Base-by-base conservation (phyloP, 129 eudicot genomes). In the Arctium lappa region DNA sequence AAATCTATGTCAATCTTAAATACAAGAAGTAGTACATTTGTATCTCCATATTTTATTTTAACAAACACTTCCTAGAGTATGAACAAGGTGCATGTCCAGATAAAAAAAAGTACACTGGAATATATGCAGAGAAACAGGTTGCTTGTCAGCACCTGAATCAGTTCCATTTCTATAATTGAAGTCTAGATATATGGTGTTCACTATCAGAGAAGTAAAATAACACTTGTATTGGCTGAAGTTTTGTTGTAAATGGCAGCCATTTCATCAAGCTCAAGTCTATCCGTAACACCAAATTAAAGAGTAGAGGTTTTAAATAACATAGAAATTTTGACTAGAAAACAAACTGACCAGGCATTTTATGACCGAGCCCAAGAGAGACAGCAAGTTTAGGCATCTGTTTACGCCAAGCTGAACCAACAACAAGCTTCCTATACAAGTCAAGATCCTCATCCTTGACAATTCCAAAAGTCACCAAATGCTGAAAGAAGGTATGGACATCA, bases 361-460 rank as follows among this genome's bases (percentile, higher is more conserved):
- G 88, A 31, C 85, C 91, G 22, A 95, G 91, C 1, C 99, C 98
- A 75, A 95, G 91, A 3, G 99, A 90, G 76, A 95, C 83, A 38
- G 98, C 99, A 31, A 95, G 99, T 81, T 89, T 93, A 5, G 99
- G 99, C 99, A 95, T 95, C 89, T 95, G 99, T 75, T 95, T 95
- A 86, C 99, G 80, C 99, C 98, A 93, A 30, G 98, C 98, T 0
- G 99, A 95, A 36, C 88, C 98, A 81, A 95, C 92, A 78, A 95
- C 95, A 78, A 95, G 98, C 98, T 91, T 91, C 85, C 92, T 87
- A 73, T 95, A 95, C 87, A 95, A 88, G 53, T 85, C 93, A 69
- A 95, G 76, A 82, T 95, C 98, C 73, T 87, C 97, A 33, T 87
- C 76, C 85, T 86, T 91, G 1, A 90, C 98, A 85, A 95, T 91